Conservation (phyloP, 352 stramenopile species). For the Pythium rhizo-oryzae region DNA sequence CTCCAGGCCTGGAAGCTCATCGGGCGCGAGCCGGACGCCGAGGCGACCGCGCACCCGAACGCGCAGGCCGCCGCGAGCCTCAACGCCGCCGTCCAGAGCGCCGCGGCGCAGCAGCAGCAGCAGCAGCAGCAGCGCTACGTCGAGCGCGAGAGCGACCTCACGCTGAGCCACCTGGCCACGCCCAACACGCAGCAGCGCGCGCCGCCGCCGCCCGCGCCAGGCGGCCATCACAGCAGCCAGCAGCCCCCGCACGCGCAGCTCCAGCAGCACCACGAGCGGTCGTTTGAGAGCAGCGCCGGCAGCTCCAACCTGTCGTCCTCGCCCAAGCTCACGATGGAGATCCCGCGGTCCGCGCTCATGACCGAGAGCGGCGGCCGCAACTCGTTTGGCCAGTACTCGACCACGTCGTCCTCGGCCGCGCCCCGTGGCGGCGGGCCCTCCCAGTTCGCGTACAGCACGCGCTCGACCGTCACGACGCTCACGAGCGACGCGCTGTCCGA, state of each 20-base stretch:
- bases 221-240: neutral
- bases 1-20: slow-evolving; percentile 86
- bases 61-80: slow-evolving; percentile 23
- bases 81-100: slow-evolving; percentile 28
- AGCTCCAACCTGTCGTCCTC: slow-evolving; percentile 33
- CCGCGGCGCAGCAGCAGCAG: slow-evolving; percentile 15
- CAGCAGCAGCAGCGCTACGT: slow-evolving; percentile 14
- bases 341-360: slow-evolving; percentile 22
- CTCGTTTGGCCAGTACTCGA: slow-evolving; percentile 26
- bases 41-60: slow-evolving; percentile 17
- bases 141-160: slow-evolving; percentile 29
- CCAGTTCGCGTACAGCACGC: slow-evolving; percentile 29
- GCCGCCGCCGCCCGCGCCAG: too few relatives aligned
- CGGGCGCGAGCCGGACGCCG: slow-evolving; percentile 33
- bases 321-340: slow-evolving; percentile 65
- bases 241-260: neutral
- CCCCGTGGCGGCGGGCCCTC: slow-evolving; percentile 34
- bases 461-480: slow-evolving; percentile 27
- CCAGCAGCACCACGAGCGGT: slow-evolving; percentile 9
- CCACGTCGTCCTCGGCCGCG: neutral
- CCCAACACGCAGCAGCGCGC: neutral
- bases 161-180: slow-evolving; percentile 25
- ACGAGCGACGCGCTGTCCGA: slow-evolving; percentile 32
- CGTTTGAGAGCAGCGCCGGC: slow-evolving; percentile 20
- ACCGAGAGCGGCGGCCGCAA: slow-evolving; percentile 13